A percentile compares a stretch with the other conserved stretches of the same genome.
These are phyloP conservation scores for Solanum chiquidenum DNA, from an alignment of 257 asterid genomes.

Conservation along the genomic window DNA sequence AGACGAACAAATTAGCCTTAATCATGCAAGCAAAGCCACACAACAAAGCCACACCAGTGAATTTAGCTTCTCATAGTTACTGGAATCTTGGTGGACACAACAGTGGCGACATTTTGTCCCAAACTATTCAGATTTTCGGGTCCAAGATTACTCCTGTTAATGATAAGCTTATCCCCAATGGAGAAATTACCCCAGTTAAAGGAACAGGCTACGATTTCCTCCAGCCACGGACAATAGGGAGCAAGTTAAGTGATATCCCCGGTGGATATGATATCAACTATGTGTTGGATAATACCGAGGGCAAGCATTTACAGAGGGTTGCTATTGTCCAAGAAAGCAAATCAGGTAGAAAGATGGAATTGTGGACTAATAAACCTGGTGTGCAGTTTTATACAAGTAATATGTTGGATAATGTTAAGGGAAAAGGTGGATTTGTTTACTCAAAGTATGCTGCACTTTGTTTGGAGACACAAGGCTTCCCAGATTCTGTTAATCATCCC, in stretches of 20 bases:
- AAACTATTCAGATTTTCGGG: slow-evolving; percentile 42
- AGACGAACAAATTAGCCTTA: slow-evolving; percentile 27
- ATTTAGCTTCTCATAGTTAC: slow-evolving; percentile 74
- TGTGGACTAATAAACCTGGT: slow-evolving; percentile 75
- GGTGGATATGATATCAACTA: slow-evolving; percentile 77
- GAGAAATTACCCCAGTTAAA: slow-evolving; percentile 27
- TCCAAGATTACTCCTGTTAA: slow-evolving; percentile 57
- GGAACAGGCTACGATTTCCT: slow-evolving; percentile 63
- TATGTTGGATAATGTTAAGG: slow-evolving; percentile 35
- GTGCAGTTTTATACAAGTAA: slow-evolving; percentile 69
- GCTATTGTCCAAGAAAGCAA: slow-evolving; percentile 32
- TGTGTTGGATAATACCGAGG: slow-evolving; percentile 26
- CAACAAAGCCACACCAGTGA: slow-evolving; percentile 60
- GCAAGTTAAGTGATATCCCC: slow-evolving; percentile 23
- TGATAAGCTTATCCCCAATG: slow-evolving; percentile 59
- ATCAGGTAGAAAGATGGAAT: slow-evolving; percentile 72
- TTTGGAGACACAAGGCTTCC: slow-evolving; percentile 88
- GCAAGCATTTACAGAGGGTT: slow-evolving; percentile 32
- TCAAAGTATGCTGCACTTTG: slow-evolving; percentile 36
- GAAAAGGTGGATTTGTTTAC: slow-evolving; percentile 54
- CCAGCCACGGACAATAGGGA: slow-evolving; percentile 30
- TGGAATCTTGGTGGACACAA: slow-evolving; percentile 81
- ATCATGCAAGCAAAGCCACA: slow-evolving; percentile 54
- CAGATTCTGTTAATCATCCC: slow-evolving; percentile 72
- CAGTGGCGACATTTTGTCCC: slow-evolving; percentile 54